Evolutionary conservation across 1,284 basidiomycete species (phyloP), one percentile per base, ranked within the genome.

Genomic region (Naganishia cerealis): DNA sequence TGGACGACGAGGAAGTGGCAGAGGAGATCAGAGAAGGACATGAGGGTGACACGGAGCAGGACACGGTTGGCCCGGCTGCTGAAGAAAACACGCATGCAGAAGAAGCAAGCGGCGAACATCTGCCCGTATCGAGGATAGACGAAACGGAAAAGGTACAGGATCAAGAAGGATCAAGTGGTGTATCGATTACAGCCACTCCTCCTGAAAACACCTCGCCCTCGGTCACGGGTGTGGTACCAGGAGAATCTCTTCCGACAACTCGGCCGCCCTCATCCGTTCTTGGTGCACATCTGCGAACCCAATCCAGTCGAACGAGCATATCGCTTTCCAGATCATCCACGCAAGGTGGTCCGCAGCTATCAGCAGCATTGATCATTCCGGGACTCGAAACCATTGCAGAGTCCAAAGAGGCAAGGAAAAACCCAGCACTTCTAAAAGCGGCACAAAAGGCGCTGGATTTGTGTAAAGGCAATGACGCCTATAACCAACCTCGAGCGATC

Each of bases 351-450:
- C 76, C 73, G 13, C 78, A 78, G 71, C 76, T 83, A 10, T 83
- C 82, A 6, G 77, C 82, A 0, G 81, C 83, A 55, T 78, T 84
- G 40, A 81, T 98, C 75, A 87, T 90, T 5, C 89, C 91, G 10
- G 92, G 94, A 0, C 82, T 97, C 69, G 92, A 96, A 75, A 86
- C 87, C 1, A 94, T 98, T 76, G 87, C 89, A 54, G 84, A 88
- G 16, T 94, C 92, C 0, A 91, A 90, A 76, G 94, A 98, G 76
- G 94, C 93, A 6, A 92, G 89, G 74, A 88, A 90, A 50, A 92
- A 89, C 1, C 79, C 84, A 13, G 86, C 88, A n/a, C 85, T 97
- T 67, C 87, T 87, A 33, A 91, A 93, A 39, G 90, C 90, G 65
- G 87, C 90, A 2, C 87, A 90, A 72, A 85, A 85, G 66, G 94